Evolutionary conservation across 2,329 filamentous ascomycete species (phyloP).

Genomic region (Aquanectria penicillioides): DNA sequence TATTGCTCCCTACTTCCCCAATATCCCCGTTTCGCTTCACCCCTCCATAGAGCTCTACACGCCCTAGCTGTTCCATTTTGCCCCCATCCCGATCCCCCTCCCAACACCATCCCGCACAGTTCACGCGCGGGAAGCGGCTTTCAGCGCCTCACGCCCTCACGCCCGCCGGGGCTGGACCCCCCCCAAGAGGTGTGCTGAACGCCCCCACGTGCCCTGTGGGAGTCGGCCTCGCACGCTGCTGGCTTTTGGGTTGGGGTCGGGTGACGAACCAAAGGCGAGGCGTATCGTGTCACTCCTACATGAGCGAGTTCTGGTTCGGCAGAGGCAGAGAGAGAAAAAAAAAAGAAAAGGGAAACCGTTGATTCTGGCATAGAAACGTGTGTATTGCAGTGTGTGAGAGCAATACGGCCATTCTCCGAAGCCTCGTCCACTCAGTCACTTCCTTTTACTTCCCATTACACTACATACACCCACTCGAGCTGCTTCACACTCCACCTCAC

Average conservation of each 20-base stretch:
- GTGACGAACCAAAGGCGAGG: conserved; percentile 32
- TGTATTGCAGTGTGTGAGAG: background rate
- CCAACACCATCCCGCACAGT: conserved; percentile 21
- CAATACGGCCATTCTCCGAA: background rate
- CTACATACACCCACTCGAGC: conserved; percentile 13
- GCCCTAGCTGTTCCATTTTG: conserved; percentile 9
- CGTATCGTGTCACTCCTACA: conserved; percentile 39
- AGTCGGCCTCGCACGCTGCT: conserved; percentile 31
- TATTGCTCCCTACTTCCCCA: conserved; percentile 23
- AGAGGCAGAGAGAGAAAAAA: conserved; percentile 20
- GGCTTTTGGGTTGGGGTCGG: conserved; percentile 33
- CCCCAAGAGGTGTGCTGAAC: conserved; percentile 23
- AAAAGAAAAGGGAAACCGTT: conserved; percentile 10
- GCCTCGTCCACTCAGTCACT: background rate
- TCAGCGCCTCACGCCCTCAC: conserved; percentile 22
- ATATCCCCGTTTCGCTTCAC: too few species aligned
- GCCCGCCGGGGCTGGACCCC: conserved; percentile 16
- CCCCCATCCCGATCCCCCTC: conserved; percentile 8
- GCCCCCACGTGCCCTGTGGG: conserved; percentile 39
- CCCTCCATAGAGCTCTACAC: background rate
- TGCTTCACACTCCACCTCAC: conserved; percentile 14
- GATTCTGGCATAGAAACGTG: background rate
- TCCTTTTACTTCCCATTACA: conserved; percentile 13
- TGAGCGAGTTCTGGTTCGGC: conserved; percentile 8
- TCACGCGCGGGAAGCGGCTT: conserved; percentile 11